Conservation (phyloP, 1,284 basidiomycete genomes). For the Rhodotorula sp. region DNA sequence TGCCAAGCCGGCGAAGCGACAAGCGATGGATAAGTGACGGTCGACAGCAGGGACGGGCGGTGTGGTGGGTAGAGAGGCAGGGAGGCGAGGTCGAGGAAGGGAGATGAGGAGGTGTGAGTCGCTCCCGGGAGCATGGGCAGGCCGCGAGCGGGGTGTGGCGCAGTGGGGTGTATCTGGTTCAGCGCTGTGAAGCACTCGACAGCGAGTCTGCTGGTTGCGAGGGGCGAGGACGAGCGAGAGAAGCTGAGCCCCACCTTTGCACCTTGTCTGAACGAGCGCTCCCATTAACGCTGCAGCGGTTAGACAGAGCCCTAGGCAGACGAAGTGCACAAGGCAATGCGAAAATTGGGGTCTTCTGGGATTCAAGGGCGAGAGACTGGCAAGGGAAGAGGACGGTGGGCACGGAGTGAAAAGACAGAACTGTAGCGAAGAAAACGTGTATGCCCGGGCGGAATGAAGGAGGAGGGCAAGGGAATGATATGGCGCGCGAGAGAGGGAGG, state of each 20-base stretch:
- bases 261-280: too few species aligned
- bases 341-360: too few species aligned
- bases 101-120: neutral
- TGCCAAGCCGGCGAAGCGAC: slow-evolving; percentile 5
- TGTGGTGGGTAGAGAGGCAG: slow-evolving; percentile 6
- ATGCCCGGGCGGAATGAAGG: neutral
- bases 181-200: too few species aligned
- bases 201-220: too few species aligned
- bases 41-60: neutral
- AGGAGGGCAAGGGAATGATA: neutral
- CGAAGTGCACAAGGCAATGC: too few species aligned
- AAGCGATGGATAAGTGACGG: neutral
- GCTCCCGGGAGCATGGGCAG: neutral
- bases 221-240: too few species aligned
- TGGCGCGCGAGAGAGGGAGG: neutral
- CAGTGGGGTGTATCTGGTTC: too few species aligned
- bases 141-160: neutral
- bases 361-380: neutral
- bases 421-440: neutral
- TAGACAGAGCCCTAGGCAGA: too few species aligned
- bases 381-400: neutral
- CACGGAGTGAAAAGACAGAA: neutral
- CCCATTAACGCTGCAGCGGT: too few species aligned
- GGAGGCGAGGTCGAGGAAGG: slow-evolving; percentile 7
- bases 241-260: too few species aligned